A percentile compares a stretch with the other conserved stretches of the same genome.
Evolutionary conservation across 768 basidiomycete genomes (phyloP).

Genomic region (Termitomyces sp.): DNA sequence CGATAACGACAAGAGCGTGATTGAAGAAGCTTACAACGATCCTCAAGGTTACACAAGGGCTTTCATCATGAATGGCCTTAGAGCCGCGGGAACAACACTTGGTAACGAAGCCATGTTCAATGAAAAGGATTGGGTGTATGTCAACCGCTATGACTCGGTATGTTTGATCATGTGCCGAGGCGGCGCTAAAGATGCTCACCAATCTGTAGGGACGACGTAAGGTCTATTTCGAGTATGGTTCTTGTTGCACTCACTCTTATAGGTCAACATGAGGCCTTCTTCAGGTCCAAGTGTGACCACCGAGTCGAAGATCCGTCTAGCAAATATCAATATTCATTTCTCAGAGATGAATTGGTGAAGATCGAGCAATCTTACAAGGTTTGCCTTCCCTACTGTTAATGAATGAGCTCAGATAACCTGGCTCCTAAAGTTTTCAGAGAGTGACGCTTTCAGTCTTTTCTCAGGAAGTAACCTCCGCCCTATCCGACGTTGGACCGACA

Average conservation of each 20-base stretch:
- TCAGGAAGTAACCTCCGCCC: slow-evolving; percentile 71
- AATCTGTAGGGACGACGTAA: slow-evolving; percentile 14
- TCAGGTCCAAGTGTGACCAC: slow-evolving; percentile 60
- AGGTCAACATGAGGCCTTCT: slow-evolving; percentile 86
- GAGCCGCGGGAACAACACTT: slow-evolving; percentile 58
- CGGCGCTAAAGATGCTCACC: neutral
- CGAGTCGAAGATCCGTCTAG: slow-evolving; percentile 44
- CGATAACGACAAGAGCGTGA: slow-evolving; percentile 57
- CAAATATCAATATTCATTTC: slow-evolving; percentile 44
- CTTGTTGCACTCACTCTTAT: neutral
- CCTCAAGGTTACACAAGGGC: slow-evolving; percentile 58
- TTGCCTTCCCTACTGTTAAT: slow-evolving; percentile 2
- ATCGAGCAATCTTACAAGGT: slow-evolving; percentile 91
- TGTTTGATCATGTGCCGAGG: slow-evolving; percentile 15
- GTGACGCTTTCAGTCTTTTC: slow-evolving; percentile 68
- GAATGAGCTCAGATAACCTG: neutral
- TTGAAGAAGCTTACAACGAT: slow-evolving; percentile 88
- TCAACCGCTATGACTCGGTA: slow-evolving; percentile 46
- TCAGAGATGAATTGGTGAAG: slow-evolving; percentile 69
- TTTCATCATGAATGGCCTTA: slow-evolving; percentile 87
- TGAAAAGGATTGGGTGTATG: slow-evolving; percentile 71
- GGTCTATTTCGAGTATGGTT: neutral
- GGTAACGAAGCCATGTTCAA: slow-evolving; percentile 63
- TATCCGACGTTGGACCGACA: slow-evolving; percentile 82
- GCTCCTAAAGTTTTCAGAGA: slow-evolving; percentile 64